phyloP scores from a whole-genome alignment of 2,329 filamentous ascomycete species.

The Rosellinia necatrix region DNA sequence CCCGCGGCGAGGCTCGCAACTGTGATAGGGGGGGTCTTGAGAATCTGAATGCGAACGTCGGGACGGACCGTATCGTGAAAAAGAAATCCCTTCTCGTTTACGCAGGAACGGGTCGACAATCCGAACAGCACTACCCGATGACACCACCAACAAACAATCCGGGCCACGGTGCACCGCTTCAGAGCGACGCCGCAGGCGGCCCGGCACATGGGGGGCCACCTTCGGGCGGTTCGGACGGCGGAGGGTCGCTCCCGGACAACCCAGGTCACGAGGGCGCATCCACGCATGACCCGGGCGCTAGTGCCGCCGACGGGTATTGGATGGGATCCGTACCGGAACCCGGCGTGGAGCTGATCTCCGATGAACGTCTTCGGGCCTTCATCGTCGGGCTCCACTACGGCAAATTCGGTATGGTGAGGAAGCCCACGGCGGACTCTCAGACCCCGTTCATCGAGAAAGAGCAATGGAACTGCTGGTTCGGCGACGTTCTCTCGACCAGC shows the following conservation, averaged over 20 bases:
- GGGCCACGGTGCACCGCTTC: too few species aligned
- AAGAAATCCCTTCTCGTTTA: too few species aligned
- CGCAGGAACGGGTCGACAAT: too few species aligned
- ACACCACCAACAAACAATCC: too few species aligned
- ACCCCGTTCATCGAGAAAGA: background rate
- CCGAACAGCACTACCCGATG: too few species aligned
- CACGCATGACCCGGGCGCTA: background rate
- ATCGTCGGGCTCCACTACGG: background rate
- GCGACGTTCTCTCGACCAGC: background rate
- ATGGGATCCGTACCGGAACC: background rate
- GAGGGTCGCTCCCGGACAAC: background rate
- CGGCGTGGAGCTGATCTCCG: background rate
- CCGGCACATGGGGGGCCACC: background rate
- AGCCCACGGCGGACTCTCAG: background rate
- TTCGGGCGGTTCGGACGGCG: background rate
- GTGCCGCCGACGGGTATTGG: background rate
- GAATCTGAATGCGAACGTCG: too few species aligned
- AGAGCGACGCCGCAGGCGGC: background rate
- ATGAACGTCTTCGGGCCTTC: background rate
- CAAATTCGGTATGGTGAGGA: background rate
- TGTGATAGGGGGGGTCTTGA: too few species aligned
- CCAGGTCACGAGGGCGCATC: background rate
- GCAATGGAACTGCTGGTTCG: constrained; percentile 1
- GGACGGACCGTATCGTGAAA: too few species aligned
- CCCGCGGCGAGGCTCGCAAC: too few species aligned